Evolutionary conservation across 768 basidiomycete genomes (phyloP).

Genomic region (Podaxis pistillaris): DNA sequence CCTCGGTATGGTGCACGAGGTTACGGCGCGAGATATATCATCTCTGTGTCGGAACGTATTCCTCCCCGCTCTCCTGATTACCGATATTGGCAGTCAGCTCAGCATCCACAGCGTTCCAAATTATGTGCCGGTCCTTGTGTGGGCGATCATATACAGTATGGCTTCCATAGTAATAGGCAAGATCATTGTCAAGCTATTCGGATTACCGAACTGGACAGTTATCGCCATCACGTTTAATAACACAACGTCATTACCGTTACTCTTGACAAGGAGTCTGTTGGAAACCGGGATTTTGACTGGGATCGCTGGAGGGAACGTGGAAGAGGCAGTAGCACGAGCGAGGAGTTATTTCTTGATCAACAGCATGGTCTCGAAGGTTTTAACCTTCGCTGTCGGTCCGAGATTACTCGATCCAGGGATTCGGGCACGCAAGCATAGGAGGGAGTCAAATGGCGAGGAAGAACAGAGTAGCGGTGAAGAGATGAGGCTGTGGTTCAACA

Average conservation of each 20-base stretch:
- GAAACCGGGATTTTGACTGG: constrained; percentile 6
- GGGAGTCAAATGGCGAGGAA: background rate
- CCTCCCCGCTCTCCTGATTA: constrained; percentile 15
- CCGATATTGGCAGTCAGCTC: constrained; percentile 10
- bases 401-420: background rate
- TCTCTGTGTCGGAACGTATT: constrained; percentile 13
- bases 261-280: constrained; percentile 13
- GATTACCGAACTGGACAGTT: constrained; percentile 12
- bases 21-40: constrained; percentile 12
- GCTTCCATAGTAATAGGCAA: constrained; percentile 7
- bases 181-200: constrained; percentile 2
- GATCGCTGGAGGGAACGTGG: constrained; percentile 5
- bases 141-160: constrained; percentile 6
- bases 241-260: constrained; percentile 12
- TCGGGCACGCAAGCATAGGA: background rate
- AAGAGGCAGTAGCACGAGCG: constrained; percentile 10
- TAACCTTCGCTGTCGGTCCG: constrained; percentile 11
- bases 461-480: no score
- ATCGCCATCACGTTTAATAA: constrained; percentile 15
- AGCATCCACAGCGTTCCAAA: background rate
- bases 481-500: no score
- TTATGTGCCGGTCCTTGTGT: constrained; percentile 11
- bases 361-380: constrained; percentile 15
- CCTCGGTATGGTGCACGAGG: constrained; percentile 12
- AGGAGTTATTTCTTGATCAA: constrained; percentile 15